Conservation (phyloP, 129 eudicot species). For the Rutidosis leptorrhynchoides region DNA sequence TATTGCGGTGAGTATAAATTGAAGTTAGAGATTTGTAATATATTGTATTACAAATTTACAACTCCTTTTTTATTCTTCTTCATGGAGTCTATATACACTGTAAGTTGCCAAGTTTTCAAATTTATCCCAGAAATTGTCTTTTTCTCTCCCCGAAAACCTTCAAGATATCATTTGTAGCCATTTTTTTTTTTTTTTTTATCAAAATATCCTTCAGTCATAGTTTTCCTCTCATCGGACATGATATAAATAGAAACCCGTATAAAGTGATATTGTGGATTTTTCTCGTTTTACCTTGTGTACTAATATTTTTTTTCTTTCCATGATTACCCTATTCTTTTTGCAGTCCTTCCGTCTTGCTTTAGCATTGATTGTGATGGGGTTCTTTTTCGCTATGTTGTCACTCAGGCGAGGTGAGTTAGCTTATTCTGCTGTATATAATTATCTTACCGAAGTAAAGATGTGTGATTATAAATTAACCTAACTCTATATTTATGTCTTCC, state of each 20-base stretch:
- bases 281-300: background rate
- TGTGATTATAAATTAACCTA: too few relatives aligned
- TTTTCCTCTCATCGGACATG: background rate
- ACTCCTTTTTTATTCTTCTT: background rate
- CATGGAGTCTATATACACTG: background rate
- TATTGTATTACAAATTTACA: background rate
- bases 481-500: background rate
- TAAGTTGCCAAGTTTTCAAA: background rate
- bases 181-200: background rate
- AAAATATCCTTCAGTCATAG: background rate
- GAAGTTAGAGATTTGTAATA: background rate
- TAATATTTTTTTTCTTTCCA: conserved; percentile 12
- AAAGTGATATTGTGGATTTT: background rate
- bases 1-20: conserved; percentile 68
- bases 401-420: conserved; percentile 62
- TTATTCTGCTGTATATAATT: background rate
- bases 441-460: too few relatives aligned
- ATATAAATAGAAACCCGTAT: background rate
- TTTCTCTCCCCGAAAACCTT: background rate
- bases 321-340: conserved; percentile 20
- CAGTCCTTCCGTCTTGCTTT: conserved; percentile 88
- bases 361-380: conserved; percentile 49
- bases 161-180: background rate
- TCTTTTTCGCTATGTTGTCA: conserved; percentile 63
- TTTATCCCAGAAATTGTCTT: background rate